Evolutionary conservation across 2,329 filamentous ascomycete genomes (phyloP), one percentile per base, ranked within the genome.

Genomic region (Microcera coccophila): DNA sequence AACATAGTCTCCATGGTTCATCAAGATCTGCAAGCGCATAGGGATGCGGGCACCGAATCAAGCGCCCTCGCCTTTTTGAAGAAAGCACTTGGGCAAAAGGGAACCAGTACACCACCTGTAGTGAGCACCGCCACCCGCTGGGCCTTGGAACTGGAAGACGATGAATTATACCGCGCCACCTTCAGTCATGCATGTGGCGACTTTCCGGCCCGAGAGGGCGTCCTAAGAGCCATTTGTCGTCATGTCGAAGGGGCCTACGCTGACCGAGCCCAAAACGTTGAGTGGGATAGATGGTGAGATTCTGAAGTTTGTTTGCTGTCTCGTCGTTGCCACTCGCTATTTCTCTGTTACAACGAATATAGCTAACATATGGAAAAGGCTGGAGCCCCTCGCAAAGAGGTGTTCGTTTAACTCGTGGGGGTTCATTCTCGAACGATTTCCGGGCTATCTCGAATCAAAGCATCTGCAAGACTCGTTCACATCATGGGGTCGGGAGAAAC

Each of bases 251-350:
- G 5, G 11, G 28, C 3, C 12, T 39, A 11, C 39, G 5, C 7
- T 15, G 5, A 26, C 10, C 33, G 37, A 18, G 41, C 42, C 14
- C 17, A 39, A 10, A 8, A 5, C 1, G 39, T 48, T 16, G 17
- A 45, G n/a, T 46, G 45, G 45, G 10, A 41, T 5, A 19, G 15
- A n/a, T 42, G 31, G 48, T 45, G 9, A 22, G 44, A 38, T 11
- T 17, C 8, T 14, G n/a, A 11, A 14, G 3, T 7, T 8, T 5
- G 4, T 14, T 33, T 17, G 12, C 22, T 26, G 22, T 26, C 12
- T 26, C 36, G n/a, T 12, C 8, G n/a, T n/a, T n/a, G n/a, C n/a
- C n/a, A n/a, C n/a, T n/a, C n/a, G n/a, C n/a, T n/a, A n/a, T n/a
- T n/a, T n/a, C n/a, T n/a, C n/a, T n/a, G n/a, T n/a, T n/a, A n/a